phyloP scores from a whole-genome alignment of 2,329 filamentous ascomycete species.

The Colletotrichum incanum region DNA sequence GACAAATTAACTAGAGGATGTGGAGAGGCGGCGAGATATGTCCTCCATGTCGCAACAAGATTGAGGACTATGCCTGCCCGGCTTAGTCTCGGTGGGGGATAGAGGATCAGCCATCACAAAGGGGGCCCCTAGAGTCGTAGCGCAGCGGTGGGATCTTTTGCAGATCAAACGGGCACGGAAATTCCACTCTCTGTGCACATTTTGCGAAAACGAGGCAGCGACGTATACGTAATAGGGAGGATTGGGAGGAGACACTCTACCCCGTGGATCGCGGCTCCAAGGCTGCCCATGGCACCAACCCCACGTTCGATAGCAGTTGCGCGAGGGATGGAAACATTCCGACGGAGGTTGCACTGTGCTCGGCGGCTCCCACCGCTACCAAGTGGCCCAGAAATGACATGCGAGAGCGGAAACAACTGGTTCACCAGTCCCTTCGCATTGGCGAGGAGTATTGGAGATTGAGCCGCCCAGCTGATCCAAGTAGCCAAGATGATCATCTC shows the following conservation, averaged over 20 bases:
- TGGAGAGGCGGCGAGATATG: neutral
- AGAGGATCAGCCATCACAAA: conserved; percentile 6
- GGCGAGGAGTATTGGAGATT: neutral
- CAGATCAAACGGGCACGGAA: neutral
- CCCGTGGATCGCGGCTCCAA: neutral
- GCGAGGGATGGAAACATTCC: neutral
- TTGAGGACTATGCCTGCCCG: neutral
- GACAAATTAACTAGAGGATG: neutral
- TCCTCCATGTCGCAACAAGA: neutral
- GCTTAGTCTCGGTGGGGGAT: neutral
- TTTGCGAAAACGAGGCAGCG: conserved; percentile 7
- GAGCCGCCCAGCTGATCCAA: neutral
- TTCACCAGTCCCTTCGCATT: neutral
- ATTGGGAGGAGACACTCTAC: conserved; percentile 2
- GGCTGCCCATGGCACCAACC: neutral
- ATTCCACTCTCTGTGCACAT: conserved; percentile 17
- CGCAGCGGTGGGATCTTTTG: neutral
- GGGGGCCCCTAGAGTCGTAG: neutral
- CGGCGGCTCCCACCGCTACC: neutral
- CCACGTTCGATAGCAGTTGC: neutral
- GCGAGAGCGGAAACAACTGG: neutral
- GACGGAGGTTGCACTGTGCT: neutral
- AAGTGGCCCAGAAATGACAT: neutral
- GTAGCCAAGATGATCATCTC: conserved; percentile 28
- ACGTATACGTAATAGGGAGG: neutral